A percentile compares a stretch with the other conserved stretches of the same genome.
These are phyloP conservation scores for Suhomyces ambrosiae DNA, from an alignment of 1,139 yeast genomes.

Conservation along the genomic window DNA sequence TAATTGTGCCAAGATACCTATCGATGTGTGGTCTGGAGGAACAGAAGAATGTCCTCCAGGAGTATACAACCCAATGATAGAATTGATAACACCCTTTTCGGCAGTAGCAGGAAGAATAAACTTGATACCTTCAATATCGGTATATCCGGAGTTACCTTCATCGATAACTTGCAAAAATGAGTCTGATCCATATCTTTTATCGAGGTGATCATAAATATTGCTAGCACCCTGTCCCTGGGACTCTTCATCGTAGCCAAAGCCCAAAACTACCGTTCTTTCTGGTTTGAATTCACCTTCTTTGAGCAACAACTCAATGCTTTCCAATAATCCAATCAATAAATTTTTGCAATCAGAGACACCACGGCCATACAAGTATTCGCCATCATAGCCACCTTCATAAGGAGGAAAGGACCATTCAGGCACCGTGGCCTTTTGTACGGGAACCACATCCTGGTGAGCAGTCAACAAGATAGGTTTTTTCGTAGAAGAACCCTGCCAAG, in stretches of 20 bases:
- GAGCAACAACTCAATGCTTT: conserved; percentile 43
- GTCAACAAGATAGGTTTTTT: conserved; percentile 45
- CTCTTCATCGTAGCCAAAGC: conserved; percentile 55
- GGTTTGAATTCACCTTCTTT: conserved; percentile 39
- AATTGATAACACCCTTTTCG: conserved; percentile 49
- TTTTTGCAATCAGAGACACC: conserved; percentile 53
- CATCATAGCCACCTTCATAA: conserved; percentile 45
- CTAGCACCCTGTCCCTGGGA: conserved; percentile 42
- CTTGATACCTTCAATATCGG: conserved; percentile 44
- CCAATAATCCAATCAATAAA: conserved; percentile 43
- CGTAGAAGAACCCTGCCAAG: conserved; percentile 36
- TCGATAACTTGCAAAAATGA: conserved; percentile 47
- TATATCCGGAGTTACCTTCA: conserved; percentile 43
- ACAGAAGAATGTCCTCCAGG: conserved; percentile 54
- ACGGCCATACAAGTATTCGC: conserved; percentile 44
- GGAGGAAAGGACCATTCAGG: conserved; percentile 48
- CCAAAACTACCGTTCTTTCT: conserved; percentile 43
- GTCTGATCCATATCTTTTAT: conserved; percentile 39
- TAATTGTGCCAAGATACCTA: conserved; percentile 48
- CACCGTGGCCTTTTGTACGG: conserved; percentile 44
- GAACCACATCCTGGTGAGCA: conserved; percentile 56
- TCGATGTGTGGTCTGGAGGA: conserved; percentile 51
- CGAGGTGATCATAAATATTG: conserved; percentile 32
- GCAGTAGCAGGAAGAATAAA: conserved; percentile 58
- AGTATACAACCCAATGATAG: conserved; percentile 39